A percentile compares a stretch with the other conserved stretches of the same genome.
phyloP scores from a whole-genome alignment of 139 green algal species.

The Deuterostichococcus epilithicus region DNA sequence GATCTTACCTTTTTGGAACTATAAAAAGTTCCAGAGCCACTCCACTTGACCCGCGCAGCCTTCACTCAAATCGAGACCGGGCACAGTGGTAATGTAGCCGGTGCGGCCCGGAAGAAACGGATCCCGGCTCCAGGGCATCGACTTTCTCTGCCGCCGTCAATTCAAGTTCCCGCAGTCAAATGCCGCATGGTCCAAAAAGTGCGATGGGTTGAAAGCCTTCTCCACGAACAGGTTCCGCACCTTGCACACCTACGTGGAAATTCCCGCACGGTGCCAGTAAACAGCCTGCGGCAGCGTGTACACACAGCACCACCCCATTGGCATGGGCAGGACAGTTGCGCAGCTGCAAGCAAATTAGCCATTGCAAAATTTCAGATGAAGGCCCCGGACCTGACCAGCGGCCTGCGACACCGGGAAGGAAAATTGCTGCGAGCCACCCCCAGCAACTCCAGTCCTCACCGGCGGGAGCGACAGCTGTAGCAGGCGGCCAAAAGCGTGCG shows the following conservation, averaged over 20 bases:
- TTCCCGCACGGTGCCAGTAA: no score
- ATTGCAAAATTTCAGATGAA: no score
- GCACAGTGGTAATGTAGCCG: no score
- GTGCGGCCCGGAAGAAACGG: no score
- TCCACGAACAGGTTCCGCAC: slow-evolving; percentile 40
- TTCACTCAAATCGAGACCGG: no score
- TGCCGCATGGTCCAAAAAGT: slow-evolving; percentile 59
- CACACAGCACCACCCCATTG: background rate
- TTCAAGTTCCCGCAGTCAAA: slow-evolving; percentile 42
- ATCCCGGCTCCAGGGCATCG: no score
- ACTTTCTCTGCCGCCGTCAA: no score
- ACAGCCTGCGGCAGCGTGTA: background rate
- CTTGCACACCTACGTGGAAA: slow-evolving; percentile 13
- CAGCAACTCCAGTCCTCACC: slow-evolving; percentile 13
- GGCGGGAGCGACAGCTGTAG: slow-evolving; percentile 51
- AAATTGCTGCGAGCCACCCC: background rate
- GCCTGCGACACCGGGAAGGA: no score
- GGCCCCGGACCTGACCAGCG: no score
- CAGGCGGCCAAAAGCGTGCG: slow-evolving; percentile 40
- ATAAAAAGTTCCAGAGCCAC: no score
- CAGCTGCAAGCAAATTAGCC: background rate
- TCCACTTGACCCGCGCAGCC: no score
- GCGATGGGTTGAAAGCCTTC: slow-evolving; percentile 30
- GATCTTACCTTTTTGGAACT: no score
- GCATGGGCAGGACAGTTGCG: background rate